Evolutionary conservation across 768 basidiomycete genomes (phyloP), one percentile per base, ranked within the genome.

Genomic region (Russula virescens): DNA sequence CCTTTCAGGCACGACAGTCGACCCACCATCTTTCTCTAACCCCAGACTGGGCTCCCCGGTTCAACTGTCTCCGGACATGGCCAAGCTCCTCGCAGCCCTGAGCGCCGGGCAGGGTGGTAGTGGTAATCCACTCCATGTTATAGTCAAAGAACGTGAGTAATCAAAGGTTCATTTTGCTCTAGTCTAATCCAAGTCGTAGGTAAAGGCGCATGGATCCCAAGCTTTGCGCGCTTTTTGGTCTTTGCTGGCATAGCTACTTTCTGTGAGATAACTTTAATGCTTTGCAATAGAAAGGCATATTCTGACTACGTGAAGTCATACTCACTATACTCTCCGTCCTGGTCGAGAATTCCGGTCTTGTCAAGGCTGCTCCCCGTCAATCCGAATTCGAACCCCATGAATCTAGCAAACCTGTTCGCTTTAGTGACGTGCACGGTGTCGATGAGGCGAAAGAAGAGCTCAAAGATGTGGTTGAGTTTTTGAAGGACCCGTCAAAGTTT

Each of bases 371-470:
- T 4, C 87, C 88, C 45, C 83, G 84, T 34, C 86, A 88, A 63
- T 75, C 86, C 28, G 87, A 95, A 68, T 98, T 94, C 69, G 88
- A 94, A 68, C 89, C 92, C 8, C 75, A 82, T 3, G 81, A 88
- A 71, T 90, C 87, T 34, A 91, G 90, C 69, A 79, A 68, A 34
- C 67, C 84, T 1, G 88, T 95, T 74, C 94, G 83, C 69, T 98
- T 99, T 71, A 86, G 83, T 65, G 97, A 99, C 74, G 94, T 99
- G 6, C 95, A 98, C 67, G 97, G 97, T 34, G 89, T 96, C 28
- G 97, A 98, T 68, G 97, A 99, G 75, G 97, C 91, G 40, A 98
- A 98, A 75, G 85, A 89, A 71, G 94, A 95, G 80, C 80, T 98
- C 35, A 85, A 90, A 80, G 96, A 98, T 71, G 85, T 98, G 45